Conservation (phyloP, 371 early-diverging fungal species). For the Rhizomucor miehei region DNA sequence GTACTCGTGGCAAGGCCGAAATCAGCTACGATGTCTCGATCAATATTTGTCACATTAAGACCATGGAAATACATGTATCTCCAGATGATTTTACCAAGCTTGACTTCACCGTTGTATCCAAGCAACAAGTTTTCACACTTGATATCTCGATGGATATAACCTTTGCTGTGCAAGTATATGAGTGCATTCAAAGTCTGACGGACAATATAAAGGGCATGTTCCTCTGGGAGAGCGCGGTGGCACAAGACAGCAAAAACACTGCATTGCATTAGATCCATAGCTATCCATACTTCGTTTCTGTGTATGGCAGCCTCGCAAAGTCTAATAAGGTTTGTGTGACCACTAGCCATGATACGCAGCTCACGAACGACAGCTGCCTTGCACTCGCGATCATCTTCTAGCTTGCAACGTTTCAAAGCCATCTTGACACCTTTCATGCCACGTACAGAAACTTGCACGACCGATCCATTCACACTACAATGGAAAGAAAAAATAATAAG, state of each 20-base stretch:
- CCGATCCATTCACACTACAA: slow-evolving; percentile 22
- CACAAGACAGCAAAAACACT: slow-evolving; percentile 47
- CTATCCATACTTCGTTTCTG: slow-evolving; percentile 45
- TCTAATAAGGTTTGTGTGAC: slow-evolving; percentile 40
- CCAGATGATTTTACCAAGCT: slow-evolving; percentile 33
- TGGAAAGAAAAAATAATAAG: too few species aligned
- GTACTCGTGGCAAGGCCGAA: slow-evolving; percentile 46
- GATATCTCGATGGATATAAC: slow-evolving; percentile 48
- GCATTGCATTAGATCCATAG: slow-evolving; percentile 51
- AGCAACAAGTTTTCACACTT: slow-evolving; percentile 49
- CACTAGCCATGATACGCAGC: slow-evolving; percentile 44
- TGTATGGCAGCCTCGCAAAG: slow-evolving; percentile 35
- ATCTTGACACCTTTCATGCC: slow-evolving; percentile 13
- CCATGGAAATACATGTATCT: too few species aligned
- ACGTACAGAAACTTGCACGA: slow-evolving; percentile 20
- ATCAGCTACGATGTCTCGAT: slow-evolving; percentile 23
- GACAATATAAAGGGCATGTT: slow-evolving; percentile 36
- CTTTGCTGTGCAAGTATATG: slow-evolving; percentile 35
- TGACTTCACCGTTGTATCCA: slow-evolving; percentile 41
- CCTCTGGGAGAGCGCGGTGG: slow-evolving; percentile 38
- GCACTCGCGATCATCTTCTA: slow-evolving; percentile 39
- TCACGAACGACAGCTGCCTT: slow-evolving; percentile 45
- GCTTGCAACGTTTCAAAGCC: slow-evolving; percentile 43
- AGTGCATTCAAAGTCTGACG: slow-evolving; percentile 42
- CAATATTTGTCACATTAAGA: background rate